Percentiles rank a stretch among this genome's conserved stretches.
These are phyloP conservation scores for Aspergillus sp. DNA, from an alignment of 2,329 filamentous ascomycete species.

Conservation along the genomic window DNA sequence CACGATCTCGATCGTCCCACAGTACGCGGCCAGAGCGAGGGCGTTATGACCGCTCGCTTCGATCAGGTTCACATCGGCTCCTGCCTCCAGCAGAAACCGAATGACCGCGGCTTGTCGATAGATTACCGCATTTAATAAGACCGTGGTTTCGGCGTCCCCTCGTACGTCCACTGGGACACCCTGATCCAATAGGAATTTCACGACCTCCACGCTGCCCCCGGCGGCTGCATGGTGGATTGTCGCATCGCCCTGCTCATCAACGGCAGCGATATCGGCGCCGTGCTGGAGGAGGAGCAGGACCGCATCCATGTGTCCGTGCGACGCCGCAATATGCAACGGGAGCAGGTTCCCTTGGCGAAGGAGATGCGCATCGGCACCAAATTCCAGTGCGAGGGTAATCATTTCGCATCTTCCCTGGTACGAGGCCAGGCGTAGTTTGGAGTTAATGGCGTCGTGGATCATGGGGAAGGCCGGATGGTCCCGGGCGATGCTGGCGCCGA, in stretches of 20 bases:
- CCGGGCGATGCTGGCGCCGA: not conserved
- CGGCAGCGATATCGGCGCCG: not conserved
- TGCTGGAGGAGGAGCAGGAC: not conserved
- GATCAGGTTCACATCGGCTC: not conserved
- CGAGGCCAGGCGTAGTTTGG: not conserved
- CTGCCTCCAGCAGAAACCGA: not conserved
- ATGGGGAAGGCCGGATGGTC: not conserved
- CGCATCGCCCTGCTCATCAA: not conserved
- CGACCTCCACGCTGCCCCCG: slow-evolving; percentile 1
- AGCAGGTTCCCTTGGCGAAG: not conserved
- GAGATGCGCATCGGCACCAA: slow-evolving; percentile 1
- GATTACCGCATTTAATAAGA: not conserved
- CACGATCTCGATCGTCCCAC: not conserved
- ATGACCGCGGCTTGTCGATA: not conserved
- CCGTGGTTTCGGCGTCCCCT: not conserved
- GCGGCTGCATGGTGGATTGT: not conserved
- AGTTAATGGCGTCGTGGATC: not conserved
- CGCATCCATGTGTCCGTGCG: not conserved
- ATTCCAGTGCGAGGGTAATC: not conserved
- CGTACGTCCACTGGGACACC: not conserved
- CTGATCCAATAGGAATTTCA: not conserved
- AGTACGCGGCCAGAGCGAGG: not conserved
- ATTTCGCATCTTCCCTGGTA: not conserved
- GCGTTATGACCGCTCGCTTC: not conserved
- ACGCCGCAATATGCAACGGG: not conserved